Base-by-base conservation (phyloP, 495 filamentous ascomycete species). In the Penicillium soppii region DNA sequence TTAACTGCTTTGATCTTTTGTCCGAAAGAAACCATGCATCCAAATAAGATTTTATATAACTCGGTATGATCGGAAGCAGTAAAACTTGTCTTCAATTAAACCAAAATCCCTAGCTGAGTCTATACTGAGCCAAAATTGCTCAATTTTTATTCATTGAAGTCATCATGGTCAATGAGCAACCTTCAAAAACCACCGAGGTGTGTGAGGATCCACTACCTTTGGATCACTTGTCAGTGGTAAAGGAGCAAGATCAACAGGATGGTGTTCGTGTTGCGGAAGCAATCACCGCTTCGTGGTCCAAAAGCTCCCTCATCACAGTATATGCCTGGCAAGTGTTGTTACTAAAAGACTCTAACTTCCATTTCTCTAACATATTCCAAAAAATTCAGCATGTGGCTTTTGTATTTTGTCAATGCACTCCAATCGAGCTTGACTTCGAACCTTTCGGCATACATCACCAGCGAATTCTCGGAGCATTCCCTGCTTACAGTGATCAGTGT, bases 401-500 rank as follows among this genome's bases (percentile, higher is more conserved):
- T 64, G 17, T 66, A 64, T 27, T 66, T 66, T 36, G 50, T 62
- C 50, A 57, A 57, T 25, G 44, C 35, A 1, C 53, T 62, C 4
- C 50, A 61, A 17, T 52, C 32, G 37, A 59, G 43, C 27, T 30
- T 59, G 20, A 62, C 53, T 5, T 15, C 53, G 9, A 54, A 57
- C 36, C 40, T 63, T 6, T 54, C 54, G 5, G 53, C 59, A 1
- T 65, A 62, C 41, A 53, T 69, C 27, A 64, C 61, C 15, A 70
- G 68, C 50, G 46, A 45, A 21, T 69, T 70, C 39, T 35, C 42
- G 7, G 32, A 62, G 10, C 65, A 73, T 29, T 71, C 67, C 0
- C 54, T 73, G 32, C 58, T 62, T 0, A 62, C 63, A 1, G 62
- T 62, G 1, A 69, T 66, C n/a, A 37, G 47, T 6, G 59, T 73